These are phyloP conservation scores for Sesbania bispinosa DNA, from an alignment of 306 rosid species.

Conservation along the genomic window DNA sequence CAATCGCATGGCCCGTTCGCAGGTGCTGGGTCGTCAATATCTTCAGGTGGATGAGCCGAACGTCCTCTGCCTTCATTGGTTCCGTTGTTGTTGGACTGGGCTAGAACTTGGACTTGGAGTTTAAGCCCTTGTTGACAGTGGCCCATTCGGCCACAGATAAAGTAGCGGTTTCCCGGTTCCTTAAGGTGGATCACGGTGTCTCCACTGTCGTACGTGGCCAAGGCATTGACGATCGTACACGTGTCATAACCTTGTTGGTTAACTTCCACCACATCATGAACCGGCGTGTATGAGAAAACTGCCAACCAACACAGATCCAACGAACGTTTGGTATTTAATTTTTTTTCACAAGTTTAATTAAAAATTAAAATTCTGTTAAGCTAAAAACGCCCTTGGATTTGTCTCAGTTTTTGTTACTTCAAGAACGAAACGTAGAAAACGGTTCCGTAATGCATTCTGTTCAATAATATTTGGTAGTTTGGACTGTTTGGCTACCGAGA, in stretches of 20 bases:
- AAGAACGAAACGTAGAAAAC: too few relatives aligned
- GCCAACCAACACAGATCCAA: constrained; percentile 15
- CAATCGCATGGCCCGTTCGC: constrained; percentile 12
- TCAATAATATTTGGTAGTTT: too few relatives aligned
- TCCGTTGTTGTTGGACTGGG: constrained; percentile 18
- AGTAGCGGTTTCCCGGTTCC: constrained; percentile 45
- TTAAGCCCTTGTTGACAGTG: constrained; percentile 66
- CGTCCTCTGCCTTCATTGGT: neutral
- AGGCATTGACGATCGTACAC: constrained; percentile 42
- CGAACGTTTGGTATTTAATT: neutral
- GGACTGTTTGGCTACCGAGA: constrained; percentile 7
- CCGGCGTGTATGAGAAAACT: constrained; percentile 66
- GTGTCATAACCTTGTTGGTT: constrained; percentile 33
- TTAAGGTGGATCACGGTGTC: constrained; percentile 50
- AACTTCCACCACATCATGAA: constrained; percentile 65
- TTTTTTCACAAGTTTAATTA: neutral
- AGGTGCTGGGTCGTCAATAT: neutral
- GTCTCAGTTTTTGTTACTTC: too few relatives aligned
- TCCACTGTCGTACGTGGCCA: constrained; percentile 40
- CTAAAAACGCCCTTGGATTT: constrained; percentile 7
- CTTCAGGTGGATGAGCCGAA: neutral
- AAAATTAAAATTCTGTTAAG: neutral
- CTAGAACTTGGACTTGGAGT: constrained; percentile 50
- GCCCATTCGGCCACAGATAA: constrained; percentile 60
- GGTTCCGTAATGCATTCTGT: too few relatives aligned